A percentile compares a stretch with the other conserved stretches of the same genome.
Evolutionary conservation across 2,329 filamentous ascomycete species (phyloP).

Genomic region (Hymenoscyphus salicellus): DNA sequence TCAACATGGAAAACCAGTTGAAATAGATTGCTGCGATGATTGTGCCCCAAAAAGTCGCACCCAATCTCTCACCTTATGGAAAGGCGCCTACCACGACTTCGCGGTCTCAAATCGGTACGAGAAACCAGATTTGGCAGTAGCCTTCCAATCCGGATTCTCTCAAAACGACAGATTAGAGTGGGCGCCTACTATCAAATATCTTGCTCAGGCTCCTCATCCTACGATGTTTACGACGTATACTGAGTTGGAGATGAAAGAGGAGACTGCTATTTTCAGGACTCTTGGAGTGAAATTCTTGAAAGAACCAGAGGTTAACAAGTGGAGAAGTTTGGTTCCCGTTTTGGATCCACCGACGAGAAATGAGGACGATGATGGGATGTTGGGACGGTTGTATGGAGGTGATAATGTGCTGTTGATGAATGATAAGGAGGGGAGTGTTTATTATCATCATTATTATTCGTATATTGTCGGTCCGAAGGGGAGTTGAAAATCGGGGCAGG

Average conservation of each 20-base stretch:
- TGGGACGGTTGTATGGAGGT: background rate
- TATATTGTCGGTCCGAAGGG: conserved; percentile 16
- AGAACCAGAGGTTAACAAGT: conserved; percentile 19
- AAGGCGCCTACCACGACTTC: conserved; percentile 20
- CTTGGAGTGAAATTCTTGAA: conserved; percentile 15
- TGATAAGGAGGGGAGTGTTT: conserved; percentile 16
- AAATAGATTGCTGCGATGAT: conserved; percentile 14
- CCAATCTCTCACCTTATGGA: conserved; percentile 13
- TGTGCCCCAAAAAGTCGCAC: conserved; percentile 12
- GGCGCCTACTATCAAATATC: conserved; percentile 17
- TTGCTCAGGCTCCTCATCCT: conserved; percentile 11
- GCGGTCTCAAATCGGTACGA: conserved; percentile 1
- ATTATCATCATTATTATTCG: conserved; percentile 21
- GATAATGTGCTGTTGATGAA: conserved; percentile 7
- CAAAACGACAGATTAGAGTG: conserved; percentile 14
- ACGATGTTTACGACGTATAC: conserved; percentile 25
- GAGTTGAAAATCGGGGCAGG: background rate
- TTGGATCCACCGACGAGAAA: conserved; percentile 10
- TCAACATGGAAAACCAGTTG: background rate
- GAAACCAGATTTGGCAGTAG: conserved; percentile 20
- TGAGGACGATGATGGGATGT: background rate
- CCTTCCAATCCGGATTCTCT: conserved; percentile 21
- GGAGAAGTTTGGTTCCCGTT: conserved; percentile 19
- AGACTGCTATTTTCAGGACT: conserved; percentile 11
- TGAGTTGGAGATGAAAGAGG: conserved; percentile 21